Evolutionary conservation across 2,329 filamentous ascomycete genomes (phyloP), one percentile per base, ranked within the genome.

Genomic region (Colletotrichum plurivorum): DNA sequence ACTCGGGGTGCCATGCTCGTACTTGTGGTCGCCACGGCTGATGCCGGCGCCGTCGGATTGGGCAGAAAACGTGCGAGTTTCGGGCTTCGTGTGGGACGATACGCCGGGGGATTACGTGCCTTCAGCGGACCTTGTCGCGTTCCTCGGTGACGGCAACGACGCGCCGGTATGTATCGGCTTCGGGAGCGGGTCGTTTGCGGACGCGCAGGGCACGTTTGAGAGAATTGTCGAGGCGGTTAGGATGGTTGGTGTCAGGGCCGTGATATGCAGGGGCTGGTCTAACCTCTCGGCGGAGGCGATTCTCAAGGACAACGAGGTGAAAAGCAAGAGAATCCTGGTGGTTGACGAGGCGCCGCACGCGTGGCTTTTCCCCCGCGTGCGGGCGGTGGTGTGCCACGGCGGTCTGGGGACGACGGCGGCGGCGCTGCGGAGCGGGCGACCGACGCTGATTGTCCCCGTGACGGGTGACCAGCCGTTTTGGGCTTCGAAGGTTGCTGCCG

Each of bases 41-140:
- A 84, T 88, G 6, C 83, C 85, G 1, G 88, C 87, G 71, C 85
- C 86, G 5, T 79, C 78, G 20, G 86, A 88, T 70, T 88, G 86
- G 86, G 85, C 84, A 2, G 80, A 82, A 48, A 84, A 87, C 70
- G 85, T 88, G 55, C 82, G 85, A 57, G 80, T 88, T 39, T 80
- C 84, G n/a, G 86, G 86, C 2, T 88, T 87, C 72, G 85, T 85
- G 20, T 88, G 88, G 67, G 79, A 87, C 1, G 85, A 87, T 57
- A 78, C 82, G 2, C 81, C 83, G 3, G 81, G 79, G 1, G 80
- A 76, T 4, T 85, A 81, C 73, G 79, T 78, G 20, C 83, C 83
- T 2, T 80, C 82, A 0, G 75, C 79, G 16, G 79, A 79, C 3
- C 73, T 85, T 22, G 63, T 60, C 3, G 62, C 71, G 22, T 79